Conservation (phyloP, 2,329 filamentous ascomycete species). For the Fusarium sp. region DNA sequence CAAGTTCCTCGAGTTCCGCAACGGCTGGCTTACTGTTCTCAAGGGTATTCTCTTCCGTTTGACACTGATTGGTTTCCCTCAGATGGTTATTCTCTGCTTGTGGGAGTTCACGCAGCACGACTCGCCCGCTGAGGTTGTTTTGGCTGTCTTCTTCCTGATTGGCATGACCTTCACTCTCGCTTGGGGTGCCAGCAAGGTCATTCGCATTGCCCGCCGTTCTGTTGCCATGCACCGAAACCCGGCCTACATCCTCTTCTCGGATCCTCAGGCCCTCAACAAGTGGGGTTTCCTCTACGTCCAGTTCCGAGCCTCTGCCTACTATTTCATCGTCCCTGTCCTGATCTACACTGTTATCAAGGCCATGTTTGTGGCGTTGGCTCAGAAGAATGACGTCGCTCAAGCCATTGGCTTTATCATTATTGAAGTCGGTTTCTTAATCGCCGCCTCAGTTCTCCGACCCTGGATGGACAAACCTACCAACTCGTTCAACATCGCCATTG, state of each 20-base stretch:
- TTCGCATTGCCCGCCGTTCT: constrained; percentile 88
- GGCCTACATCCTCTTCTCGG: constrained; percentile 96
- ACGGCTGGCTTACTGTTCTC: constrained; percentile 92
- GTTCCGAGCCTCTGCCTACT: constrained; percentile 95
- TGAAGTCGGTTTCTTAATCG: constrained; percentile 84
- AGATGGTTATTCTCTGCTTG: constrained; percentile 90
- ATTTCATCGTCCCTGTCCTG: constrained; percentile 88
- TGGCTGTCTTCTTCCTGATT: constrained; percentile 91
- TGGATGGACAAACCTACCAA: constrained; percentile 99
- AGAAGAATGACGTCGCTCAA: constrained; percentile 79
- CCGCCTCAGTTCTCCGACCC: constrained; percentile 83
- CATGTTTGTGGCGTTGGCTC: constrained; percentile 88
- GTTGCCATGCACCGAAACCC: constrained; percentile 95
- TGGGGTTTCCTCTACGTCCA: constrained; percentile 99
- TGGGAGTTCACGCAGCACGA: constrained; percentile 94
- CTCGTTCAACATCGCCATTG: constrained; percentile 94
- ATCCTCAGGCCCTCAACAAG: constrained; percentile 94
- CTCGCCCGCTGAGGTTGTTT: constrained; percentile 86
- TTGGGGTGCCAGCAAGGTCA: constrained; percentile 93
- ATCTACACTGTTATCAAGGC: constrained; percentile 87
- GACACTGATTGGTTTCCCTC: constrained; percentile 90
- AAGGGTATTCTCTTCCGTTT: constrained; percentile 95
- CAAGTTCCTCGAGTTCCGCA: constrained; percentile 93
- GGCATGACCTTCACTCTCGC: constrained; percentile 82
- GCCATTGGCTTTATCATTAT: constrained; percentile 87